Evolutionary conservation across 1,139 yeast species (phyloP).

Genomic region (Blastobotrys capitulatus): DNA sequence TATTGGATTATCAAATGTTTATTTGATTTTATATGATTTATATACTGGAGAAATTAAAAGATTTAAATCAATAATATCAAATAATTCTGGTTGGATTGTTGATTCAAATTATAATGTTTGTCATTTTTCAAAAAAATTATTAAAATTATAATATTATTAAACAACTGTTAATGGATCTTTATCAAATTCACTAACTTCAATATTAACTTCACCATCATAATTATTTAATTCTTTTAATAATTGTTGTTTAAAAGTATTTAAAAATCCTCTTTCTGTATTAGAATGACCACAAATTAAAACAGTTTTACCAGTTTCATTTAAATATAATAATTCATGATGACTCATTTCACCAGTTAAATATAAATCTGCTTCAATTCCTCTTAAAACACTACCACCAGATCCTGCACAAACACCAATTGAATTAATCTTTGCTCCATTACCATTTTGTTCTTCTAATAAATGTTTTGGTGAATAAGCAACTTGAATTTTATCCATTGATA

Average conservation of each 20-base stretch:
- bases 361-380: conserved; percentile 64
- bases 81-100: background rate
- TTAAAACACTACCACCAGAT: conserved; percentile 71
- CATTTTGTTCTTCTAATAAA: conserved; percentile 9
- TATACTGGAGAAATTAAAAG: background rate
- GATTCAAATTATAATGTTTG: background rate
- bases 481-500: conserved; percentile 56
- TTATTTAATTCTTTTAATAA: conserved; percentile 39
- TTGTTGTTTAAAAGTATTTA: conserved; percentile 47
- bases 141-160: conserved; percentile 14
- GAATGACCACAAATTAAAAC: conserved; percentile 83
- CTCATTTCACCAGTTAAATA: conserved; percentile 89
- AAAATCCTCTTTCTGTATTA: conserved; percentile 86
- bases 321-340: conserved; percentile 79
- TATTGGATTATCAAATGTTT: background rate
- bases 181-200: conserved; percentile 49
- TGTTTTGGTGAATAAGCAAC: conserved; percentile 47
- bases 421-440: conserved; percentile 23
- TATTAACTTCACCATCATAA: conserved; percentile 34
- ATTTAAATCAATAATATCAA: background rate
- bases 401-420: conserved; percentile 92
- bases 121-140: background rate
- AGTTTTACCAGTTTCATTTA: conserved; percentile 65
- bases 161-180: conserved; percentile 48
- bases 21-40: background rate